phyloP scores from a whole-genome alignment of 495 filamentous ascomycete species.

The Neurospora tetrasperma region DNA sequence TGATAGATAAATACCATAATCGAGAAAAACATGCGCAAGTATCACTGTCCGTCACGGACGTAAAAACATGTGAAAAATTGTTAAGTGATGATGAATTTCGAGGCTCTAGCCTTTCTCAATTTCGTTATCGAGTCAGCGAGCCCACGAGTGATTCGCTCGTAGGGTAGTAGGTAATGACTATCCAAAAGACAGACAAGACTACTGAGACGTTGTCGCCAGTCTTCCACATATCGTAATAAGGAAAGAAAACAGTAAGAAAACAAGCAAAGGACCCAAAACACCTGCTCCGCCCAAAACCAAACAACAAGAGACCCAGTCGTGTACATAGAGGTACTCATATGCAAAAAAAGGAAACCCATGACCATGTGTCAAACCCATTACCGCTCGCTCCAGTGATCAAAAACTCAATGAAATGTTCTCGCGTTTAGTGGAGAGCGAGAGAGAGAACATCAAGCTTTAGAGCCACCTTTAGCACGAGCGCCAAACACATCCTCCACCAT shows the following conservation, averaged over 20 bases:
- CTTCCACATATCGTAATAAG: background rate
- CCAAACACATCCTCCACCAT: conserved; percentile 36
- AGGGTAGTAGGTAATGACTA: background rate
- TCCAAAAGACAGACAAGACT: background rate
- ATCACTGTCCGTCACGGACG: too few species aligned
- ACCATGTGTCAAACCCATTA: background rate
- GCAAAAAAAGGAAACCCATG: background rate
- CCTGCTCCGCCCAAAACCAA: background rate
- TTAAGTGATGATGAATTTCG: background rate
- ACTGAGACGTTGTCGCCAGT: background rate
- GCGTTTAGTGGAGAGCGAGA: background rate
- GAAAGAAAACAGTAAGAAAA: background rate
- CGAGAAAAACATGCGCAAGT: too few species aligned
- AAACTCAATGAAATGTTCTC: background rate
- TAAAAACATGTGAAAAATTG: background rate
- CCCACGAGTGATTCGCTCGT: background rate
- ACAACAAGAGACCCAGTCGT: background rate
- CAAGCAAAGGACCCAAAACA: background rate
- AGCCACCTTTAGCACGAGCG: background rate
- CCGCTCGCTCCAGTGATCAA: background rate
- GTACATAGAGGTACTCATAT: background rate
- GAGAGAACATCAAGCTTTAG: background rate
- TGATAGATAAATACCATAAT: too few species aligned
- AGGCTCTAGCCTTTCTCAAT: background rate
- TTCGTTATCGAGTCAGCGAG: background rate